Conservation (phyloP, 108 stramenopile genomes). For the Chaetoceros muelleri region DNA sequence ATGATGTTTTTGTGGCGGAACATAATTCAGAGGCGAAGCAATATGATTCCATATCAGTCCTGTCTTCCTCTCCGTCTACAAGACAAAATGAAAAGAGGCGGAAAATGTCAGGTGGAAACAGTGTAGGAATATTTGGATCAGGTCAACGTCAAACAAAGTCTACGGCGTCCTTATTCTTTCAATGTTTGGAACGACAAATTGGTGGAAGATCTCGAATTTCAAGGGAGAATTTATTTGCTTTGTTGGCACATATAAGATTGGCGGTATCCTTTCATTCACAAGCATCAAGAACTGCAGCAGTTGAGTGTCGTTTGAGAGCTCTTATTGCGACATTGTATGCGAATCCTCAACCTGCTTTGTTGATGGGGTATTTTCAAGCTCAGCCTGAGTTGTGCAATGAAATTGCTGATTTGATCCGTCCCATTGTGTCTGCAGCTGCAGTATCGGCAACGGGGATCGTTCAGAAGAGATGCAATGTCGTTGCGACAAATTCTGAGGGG, state of each 20-base stretch:
- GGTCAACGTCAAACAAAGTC: conserved; percentile 10
- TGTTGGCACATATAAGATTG: conserved; percentile 66
- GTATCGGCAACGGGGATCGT: conserved; percentile 23
- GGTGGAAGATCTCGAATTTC: conserved; percentile 33
- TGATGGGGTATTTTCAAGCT: conserved; percentile 76
- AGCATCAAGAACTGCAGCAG: conserved; percentile 39
- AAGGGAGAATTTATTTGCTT: conserved; percentile 55
- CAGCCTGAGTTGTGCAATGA: conserved; percentile 88
- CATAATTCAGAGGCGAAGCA: not conserved
- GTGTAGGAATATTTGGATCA: conserved; percentile 1
- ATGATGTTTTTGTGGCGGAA: conserved; percentile 11
- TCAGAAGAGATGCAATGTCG: conserved; percentile 3
- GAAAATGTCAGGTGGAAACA: conserved; percentile 10
- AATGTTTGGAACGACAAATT: conserved; percentile 20
- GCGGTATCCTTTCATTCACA: conserved; percentile 56
- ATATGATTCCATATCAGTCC: not conserved
- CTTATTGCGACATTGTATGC: conserved; percentile 57
- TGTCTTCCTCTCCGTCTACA: not conserved
- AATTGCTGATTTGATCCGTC: conserved; percentile 74
- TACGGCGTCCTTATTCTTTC: conserved; percentile 46
- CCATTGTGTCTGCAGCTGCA: conserved; percentile 45
- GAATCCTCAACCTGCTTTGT: conserved; percentile 65
- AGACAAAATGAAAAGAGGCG: conserved; percentile 24
- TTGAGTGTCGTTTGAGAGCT: conserved; percentile 63
- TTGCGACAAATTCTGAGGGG: conserved; percentile 1